Conservation (phyloP, 73 alveolate species). For the Effrenium voratum region DNA sequence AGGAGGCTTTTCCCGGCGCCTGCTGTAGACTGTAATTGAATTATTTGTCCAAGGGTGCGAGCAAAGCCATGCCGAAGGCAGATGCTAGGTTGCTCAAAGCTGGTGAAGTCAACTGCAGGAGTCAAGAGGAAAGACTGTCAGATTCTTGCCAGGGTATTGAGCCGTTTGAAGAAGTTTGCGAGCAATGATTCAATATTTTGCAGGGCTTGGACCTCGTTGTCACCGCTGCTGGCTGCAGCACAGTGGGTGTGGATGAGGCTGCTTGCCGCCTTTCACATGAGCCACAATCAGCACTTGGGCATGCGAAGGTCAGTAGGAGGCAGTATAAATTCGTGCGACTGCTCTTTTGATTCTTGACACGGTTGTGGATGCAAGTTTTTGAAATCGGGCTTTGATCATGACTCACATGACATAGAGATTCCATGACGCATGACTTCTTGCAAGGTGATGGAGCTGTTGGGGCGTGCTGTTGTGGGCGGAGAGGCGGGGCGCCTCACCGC, state of each 20-base stretch:
- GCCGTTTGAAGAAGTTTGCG: not conserved
- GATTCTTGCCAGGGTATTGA: too few species aligned
- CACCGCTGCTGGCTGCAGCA: slow-evolving; percentile 12
- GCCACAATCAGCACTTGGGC: not conserved
- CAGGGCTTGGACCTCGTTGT: slow-evolving; percentile 65
- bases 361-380: too few species aligned
- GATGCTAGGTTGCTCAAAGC: too few species aligned
- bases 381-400: too few species aligned
- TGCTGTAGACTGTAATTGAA: too few species aligned
- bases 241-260: slow-evolving; percentile 34
- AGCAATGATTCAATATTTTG: not conserved
- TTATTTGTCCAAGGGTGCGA: too few species aligned
- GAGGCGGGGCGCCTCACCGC: slow-evolving; percentile 17
- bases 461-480: slow-evolving; percentile 57
- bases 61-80: too few species aligned
- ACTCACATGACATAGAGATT: not conserved
- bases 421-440: not conserved
- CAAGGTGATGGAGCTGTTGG: slow-evolving; percentile 63
- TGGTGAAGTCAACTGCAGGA: too few species aligned
- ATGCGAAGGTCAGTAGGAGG: too few species aligned
- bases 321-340: too few species aligned
- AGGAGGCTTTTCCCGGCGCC: slow-evolving; percentile 36
- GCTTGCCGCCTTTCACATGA: not conserved
- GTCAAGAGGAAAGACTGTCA: too few species aligned
- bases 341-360: too few species aligned